Conservation (phyloP, 371 early-diverging fungal genomes). For the Capillidium rhysosporum region DNA sequence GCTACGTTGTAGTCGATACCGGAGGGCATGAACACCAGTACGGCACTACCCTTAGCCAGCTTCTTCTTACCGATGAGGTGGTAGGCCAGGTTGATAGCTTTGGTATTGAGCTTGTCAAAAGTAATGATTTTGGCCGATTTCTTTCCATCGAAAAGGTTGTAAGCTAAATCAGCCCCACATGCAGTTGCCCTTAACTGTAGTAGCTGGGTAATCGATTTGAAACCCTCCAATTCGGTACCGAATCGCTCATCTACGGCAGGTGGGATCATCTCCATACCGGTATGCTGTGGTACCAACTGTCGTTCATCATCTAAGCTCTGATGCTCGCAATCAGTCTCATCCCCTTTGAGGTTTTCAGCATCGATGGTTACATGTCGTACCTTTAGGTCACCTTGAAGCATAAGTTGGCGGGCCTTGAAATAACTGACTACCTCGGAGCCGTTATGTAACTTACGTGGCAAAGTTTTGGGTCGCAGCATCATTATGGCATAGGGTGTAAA, state of each 20-base stretch:
- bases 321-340: neutral
- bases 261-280: slow-evolving; percentile 34
- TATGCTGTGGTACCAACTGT: slow-evolving; percentile 35
- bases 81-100: slow-evolving; percentile 39
- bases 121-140: slow-evolving; percentile 36
- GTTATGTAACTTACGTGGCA: slow-evolving; percentile 1
- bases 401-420: neutral
- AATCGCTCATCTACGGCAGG: slow-evolving; percentile 42
- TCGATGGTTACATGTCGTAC: neutral
- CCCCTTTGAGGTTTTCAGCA: neutral
- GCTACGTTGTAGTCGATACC: slow-evolving; percentile 51
- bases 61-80: slow-evolving; percentile 30
- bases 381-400: neutral
- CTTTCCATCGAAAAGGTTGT: slow-evolving; percentile 27
- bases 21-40: slow-evolving; percentile 43
- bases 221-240: slow-evolving; percentile 38
- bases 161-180: slow-evolving; percentile 44
- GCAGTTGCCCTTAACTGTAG: slow-evolving; percentile 44
- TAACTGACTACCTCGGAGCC: neutral
- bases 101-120: slow-evolving; percentile 45
- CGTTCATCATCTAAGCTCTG: slow-evolving; percentile 4
- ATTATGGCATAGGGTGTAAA: neutral
- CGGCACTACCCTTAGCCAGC: slow-evolving; percentile 31
- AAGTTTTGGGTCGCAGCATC: neutral
- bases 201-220: slow-evolving; percentile 40